Evolutionary conservation across 495 filamentous ascomycete genomes (phyloP), one percentile per base, ranked within the genome.

Genomic region (Ramalina peruviana): DNA sequence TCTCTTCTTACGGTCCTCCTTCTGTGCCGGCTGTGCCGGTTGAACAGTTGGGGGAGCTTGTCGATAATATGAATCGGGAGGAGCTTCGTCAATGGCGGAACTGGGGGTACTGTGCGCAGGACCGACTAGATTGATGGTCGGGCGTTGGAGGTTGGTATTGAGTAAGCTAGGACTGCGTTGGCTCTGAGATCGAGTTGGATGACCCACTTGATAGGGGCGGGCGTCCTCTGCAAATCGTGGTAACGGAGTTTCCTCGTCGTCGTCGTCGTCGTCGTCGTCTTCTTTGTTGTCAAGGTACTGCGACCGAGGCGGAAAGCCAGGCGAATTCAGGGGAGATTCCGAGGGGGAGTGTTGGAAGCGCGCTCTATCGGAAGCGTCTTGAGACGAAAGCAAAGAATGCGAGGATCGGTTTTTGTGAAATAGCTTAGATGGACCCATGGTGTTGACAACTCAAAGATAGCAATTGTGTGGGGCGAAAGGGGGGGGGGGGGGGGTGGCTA

Each of bases 61-160:
- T 51, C 54, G 52, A 42, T 60, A 58, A 44, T 54, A 60, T 6
- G 38, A 42, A 40, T 58, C 49, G 33, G 58, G 58, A 7, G 45
- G 9, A 36, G 46, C 48, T 26, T 60, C 58, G 49, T 60, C 55
- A 33, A 53, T 47, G 36, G 46, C 47, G 15, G 57, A 51, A 38
- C 40, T 50, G 19, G 49, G 53, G n/a, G 49, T 55, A 53, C 52
- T 51, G 30, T 54, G 46, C 15, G 54, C 19, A 38, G 57, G 57
- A 38, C 38, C 49, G 26, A 59, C 54, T 25, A 60, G 55, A 30
- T 58, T 44, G 40, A 60, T 60, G 5, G 55, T 54, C 25, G 58
- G 55, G 12, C 52, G 54, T 43, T 17, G 48, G 25, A 53, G 39
- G 36, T 55, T 51, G 53, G 48, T 51, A 42, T 51, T 54, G 12